phyloP scores from a whole-genome alignment of 106 monocot species.

The Acanthochlamys bracteata region DNA sequence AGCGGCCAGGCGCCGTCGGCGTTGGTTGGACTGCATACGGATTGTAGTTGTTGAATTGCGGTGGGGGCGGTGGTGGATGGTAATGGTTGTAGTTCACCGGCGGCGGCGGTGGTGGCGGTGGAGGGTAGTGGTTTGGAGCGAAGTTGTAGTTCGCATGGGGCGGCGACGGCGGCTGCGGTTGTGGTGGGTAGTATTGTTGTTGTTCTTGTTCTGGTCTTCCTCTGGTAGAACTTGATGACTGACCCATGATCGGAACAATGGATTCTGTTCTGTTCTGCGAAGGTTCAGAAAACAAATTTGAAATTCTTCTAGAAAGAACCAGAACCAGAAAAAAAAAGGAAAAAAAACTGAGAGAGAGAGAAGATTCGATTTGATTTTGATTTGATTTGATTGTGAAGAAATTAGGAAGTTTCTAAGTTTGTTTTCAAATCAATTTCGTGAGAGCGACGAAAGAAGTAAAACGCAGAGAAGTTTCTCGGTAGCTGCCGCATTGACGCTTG shows the following conservation, averaged over 20 bases:
- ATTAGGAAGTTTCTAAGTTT: no score
- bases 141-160: no score
- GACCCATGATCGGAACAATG: neutral
- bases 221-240: neutral
- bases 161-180: neutral
- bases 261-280: neutral
- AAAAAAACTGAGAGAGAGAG: no score
- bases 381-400: no score
- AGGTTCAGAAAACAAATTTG: neutral
- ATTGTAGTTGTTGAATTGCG: neutral
- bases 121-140: no score
- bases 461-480: no score
- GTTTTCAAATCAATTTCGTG: no score
- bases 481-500: no score
- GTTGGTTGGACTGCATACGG: neutral
- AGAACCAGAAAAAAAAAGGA: no score
- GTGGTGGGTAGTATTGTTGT: neutral
- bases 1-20: neutral
- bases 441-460: no score
- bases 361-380: no score
- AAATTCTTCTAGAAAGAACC: neutral
- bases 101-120: neutral
- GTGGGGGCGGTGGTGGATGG: neutral
- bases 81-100: neutral
- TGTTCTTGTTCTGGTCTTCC: neutral